These are phyloP conservation scores for Trichoderma asperellum DNA, from an alignment of 2,329 filamentous ascomycete species.

Conservation along the genomic window DNA sequence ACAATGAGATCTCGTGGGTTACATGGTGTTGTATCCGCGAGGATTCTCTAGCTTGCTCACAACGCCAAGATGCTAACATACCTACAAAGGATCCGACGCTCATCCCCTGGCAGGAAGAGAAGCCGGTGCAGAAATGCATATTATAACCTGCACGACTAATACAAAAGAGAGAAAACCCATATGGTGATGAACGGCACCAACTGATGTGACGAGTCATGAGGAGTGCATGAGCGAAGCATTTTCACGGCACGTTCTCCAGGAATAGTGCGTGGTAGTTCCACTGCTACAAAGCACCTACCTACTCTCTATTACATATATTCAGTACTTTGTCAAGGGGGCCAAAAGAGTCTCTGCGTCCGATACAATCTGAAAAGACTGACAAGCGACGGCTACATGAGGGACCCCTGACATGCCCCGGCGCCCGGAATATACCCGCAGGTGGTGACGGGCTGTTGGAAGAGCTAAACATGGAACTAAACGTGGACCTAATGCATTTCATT, in stretches of 20 bases:
- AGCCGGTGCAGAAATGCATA: not conserved
- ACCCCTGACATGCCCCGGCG: conserved; percentile 18
- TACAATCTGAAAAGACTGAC: not conserved
- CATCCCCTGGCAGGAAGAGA: not conserved
- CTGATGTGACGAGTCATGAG: not conserved
- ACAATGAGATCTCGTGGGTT: not conserved
- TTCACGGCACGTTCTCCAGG: not conserved
- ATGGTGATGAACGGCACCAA: not conserved
- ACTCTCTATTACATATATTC: not conserved
- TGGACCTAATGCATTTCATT: conserved; percentile 11
- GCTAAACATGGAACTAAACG: conserved; percentile 14
- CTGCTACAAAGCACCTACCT: not conserved
- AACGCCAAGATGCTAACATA: not conserved
- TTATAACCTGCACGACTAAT: conserved; percentile 1
- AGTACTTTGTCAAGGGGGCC: not conserved
- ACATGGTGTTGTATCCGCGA: not conserved
- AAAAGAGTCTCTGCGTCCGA: not conserved
- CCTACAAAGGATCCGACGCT: not conserved
- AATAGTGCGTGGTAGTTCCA: not conserved
- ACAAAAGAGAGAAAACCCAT: not conserved
- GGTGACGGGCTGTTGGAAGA: conserved; percentile 4
- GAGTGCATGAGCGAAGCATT: not conserved
- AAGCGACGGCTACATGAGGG: conserved; percentile 23
- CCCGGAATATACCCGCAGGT: conserved; percentile 17
- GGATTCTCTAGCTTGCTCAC: not conserved